These are phyloP conservation scores for Chlorella sp. DNA, from an alignment of 139 green algal species.

Conservation along the genomic window DNA sequence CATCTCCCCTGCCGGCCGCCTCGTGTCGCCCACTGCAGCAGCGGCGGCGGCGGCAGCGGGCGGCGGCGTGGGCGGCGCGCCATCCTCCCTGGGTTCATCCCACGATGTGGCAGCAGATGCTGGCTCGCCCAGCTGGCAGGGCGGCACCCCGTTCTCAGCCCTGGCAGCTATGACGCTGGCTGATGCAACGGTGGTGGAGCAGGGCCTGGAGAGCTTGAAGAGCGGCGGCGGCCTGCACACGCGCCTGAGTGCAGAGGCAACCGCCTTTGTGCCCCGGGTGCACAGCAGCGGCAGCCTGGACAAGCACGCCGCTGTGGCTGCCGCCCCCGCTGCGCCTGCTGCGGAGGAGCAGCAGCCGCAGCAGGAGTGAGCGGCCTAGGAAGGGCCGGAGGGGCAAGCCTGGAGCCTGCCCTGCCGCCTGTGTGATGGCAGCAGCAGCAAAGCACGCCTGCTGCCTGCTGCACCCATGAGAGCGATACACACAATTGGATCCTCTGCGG, in stretches of 20 bases:
- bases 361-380: no score
- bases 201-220: neutral
- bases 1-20: no score
- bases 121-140: neutral
- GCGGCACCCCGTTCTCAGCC: constrained; percentile 1
- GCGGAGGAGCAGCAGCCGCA: no score
- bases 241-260: neutral
- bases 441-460: no score
- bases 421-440: no score
- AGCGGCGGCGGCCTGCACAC: neutral
- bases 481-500: no score
- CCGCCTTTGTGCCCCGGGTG: neutral
- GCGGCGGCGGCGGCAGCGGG: neutral
- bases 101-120: neutral
- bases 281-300: neutral
- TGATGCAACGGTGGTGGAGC: neutral
- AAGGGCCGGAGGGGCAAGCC: no score
- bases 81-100: no score
- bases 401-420: no score
- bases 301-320: neutral
- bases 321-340: neutral
- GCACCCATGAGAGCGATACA: no score
- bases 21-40: neutral
- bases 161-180: constrained; percentile 2
- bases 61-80: no score